A percentile compares a stretch with the other conserved stretches of the same genome.
Evolutionary conservation across 2,329 filamentous ascomycete species (phyloP).

Genomic region (Ophiocordyceps robertsii): DNA sequence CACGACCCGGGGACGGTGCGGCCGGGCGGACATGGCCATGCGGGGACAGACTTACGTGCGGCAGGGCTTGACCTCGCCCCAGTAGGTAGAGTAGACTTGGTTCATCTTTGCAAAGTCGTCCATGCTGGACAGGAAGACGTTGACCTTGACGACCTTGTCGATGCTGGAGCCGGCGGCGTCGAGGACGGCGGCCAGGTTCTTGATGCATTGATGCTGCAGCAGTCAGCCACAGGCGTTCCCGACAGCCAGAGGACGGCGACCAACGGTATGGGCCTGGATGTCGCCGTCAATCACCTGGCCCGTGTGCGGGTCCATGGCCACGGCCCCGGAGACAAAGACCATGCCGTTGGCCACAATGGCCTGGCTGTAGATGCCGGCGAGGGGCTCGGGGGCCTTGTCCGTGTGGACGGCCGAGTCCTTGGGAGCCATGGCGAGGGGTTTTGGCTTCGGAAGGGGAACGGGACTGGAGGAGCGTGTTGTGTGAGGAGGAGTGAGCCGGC

Average conservation of each 20-base stretch:
- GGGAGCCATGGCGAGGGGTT: conserved; percentile 12
- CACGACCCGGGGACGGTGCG: too few relatives aligned
- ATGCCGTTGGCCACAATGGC: conserved; percentile 56
- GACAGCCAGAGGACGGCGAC: conserved; percentile 2
- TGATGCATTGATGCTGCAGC: conserved; percentile 45
- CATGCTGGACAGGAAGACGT: conserved; percentile 62
- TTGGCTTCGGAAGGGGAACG: too few relatives aligned
- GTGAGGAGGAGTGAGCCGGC: too few relatives aligned
- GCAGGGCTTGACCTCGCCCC: conserved; percentile 35
- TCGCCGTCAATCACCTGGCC: conserved; percentile 49
- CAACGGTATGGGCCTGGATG: conserved; percentile 50
- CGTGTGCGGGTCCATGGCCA: conserved; percentile 46
- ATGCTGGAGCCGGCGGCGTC: conserved; percentile 53
- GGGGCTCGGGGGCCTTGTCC: conserved; percentile 25
- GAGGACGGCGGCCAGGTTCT: conserved; percentile 58
- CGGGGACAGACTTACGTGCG: conserved; percentile 19
- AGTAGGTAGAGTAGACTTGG: conserved; percentile 57
- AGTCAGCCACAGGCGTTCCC: too few relatives aligned
- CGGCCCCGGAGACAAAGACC: conserved; percentile 60
- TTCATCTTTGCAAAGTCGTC: conserved; percentile 66
- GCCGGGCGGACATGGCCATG: background rate
- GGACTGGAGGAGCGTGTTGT: too few relatives aligned
- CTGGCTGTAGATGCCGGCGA: conserved; percentile 27
- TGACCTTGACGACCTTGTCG: conserved; percentile 56
- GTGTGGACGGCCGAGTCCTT: conserved; percentile 22